Conservation (phyloP, 768 basidiomycete genomes). For the Mycena epipterygia region DNA sequence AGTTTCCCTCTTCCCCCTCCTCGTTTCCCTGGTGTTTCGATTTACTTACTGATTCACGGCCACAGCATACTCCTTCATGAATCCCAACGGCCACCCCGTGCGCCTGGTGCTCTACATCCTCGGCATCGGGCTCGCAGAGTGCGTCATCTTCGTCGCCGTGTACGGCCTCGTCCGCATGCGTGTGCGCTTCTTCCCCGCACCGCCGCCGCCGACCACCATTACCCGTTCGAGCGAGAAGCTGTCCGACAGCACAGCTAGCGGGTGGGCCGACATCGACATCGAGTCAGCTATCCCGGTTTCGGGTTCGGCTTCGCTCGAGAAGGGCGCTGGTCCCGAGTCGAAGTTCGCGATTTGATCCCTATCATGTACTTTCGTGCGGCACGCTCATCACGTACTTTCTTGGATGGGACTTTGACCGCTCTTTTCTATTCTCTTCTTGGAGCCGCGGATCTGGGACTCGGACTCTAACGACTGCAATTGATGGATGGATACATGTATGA, state of each 20-base stretch:
- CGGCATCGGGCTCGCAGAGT: slow-evolving; percentile 19
- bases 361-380: too few species aligned
- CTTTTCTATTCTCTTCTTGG: too few species aligned
- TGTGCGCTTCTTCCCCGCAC: slow-evolving; percentile 1
- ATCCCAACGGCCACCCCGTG: slow-evolving; percentile 50
- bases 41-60: not conserved
- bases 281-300: not conserved
- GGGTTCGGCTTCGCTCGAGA: too few species aligned
- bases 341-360: too few species aligned
- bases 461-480: too few species aligned
- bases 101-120: slow-evolving; percentile 59
- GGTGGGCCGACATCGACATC: slow-evolving; percentile 12
- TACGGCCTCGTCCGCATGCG: slow-evolving; percentile 42
- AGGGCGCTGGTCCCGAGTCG: too few species aligned
- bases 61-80: slow-evolving; percentile 63
- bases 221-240: not conserved
- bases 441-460: too few species aligned
- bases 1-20: too few species aligned
- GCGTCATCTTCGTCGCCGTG: slow-evolving; percentile 8
- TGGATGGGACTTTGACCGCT: too few species aligned
- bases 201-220: not conserved
- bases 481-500: too few species aligned
- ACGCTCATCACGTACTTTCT: too few species aligned
- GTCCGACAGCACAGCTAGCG: not conserved
- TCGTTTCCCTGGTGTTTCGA: too few species aligned